Percentiles rank a stretch among this genome's conserved stretches.
These are phyloP conservation scores for Bryopsis sp. DNA, from an alignment of 139 green algal species.

Conservation along the genomic window DNA sequence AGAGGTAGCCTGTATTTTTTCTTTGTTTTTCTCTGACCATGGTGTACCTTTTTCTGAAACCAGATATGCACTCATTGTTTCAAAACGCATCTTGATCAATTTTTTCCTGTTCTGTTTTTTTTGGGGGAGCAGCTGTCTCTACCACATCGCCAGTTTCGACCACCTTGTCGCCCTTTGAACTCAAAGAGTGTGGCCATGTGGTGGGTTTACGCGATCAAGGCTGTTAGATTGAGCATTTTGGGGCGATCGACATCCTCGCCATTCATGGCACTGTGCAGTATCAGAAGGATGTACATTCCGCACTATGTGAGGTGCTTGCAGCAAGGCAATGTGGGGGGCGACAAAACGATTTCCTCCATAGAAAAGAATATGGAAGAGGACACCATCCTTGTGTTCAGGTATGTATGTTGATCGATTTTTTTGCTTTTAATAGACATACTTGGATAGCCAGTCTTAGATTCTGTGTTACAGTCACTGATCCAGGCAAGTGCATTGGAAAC, in stretches of 20 bases:
- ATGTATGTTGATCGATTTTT: no score
- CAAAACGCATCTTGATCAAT: no score
- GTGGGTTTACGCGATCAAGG: constrained; percentile 68
- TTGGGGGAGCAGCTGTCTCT: not conserved
- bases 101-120: no score
- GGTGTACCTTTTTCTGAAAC: not conserved
- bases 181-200: constrained; percentile 42
- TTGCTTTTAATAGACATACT: no score
- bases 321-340: constrained; percentile 27
- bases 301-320: constrained; percentile 47
- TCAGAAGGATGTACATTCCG: constrained; percentile 60
- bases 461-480: no score
- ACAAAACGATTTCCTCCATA: constrained; percentile 41
- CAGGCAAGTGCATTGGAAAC: no score
- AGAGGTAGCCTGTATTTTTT: not conserved
- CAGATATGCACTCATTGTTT: no score
- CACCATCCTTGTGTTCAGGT: constrained; percentile 73
- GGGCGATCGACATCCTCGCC: not conserved
- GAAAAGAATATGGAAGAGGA: constrained; percentile 59
- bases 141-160: constrained; percentile 48
- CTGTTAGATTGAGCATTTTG: constrained; percentile 25
- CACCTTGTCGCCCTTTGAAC: constrained; percentile 22
- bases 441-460: no score
- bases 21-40: not conserved
- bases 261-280: constrained; percentile 23